Evolutionary conservation across 1,139 yeast genomes (phyloP), one percentile per base, ranked within the genome.

Genomic region (Pneumocystis wakefieldiae): DNA sequence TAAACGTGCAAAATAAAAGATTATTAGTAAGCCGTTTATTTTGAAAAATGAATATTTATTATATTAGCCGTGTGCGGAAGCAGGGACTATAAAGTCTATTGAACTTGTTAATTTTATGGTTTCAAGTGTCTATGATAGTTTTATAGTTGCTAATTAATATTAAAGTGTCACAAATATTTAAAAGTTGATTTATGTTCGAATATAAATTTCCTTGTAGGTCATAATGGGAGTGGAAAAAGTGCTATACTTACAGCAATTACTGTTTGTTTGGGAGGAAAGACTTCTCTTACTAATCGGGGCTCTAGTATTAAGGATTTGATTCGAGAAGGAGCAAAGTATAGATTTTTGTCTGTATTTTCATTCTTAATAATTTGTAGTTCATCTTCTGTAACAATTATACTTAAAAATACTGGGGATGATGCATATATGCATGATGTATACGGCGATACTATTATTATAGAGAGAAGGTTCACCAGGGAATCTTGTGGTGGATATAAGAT

Each of bases 201-300:
- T 65, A 79, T 92, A 67, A 94, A 92, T 73, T 89, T 94, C 71
- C 88, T 94, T 64, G 87, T 90, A 48, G 99, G 99, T 14, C 81
- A 87, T 67, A 94, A 94, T 71, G 99, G 99, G 1, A 85, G 95
- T 41, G 99, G 99, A 39, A 94, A 94, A 71, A 85, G 94, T 73
- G 96, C 98, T 0, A 81, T 94, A 38, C 76, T 94, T 66, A 91
- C 97, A 0, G 97, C 96, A 0, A 83, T 94, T 6, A 84, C 94
- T 2, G 86, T 90, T 14, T 95, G 96, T 6, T 76, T 92, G 10
- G 98, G 98, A n/a, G 96, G 96, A 0, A 87, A 85, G 70, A 97
- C 97, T 0, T 79, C 85, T n/a, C 90, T 84, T 64, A 92, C 98
- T 0, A 86, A 86, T 70, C 80, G 98, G 72, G 97, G 95, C 4